Base-by-base conservation (phyloP, 2,329 filamentous ascomycete species). In the Beauveria medogensis region DNA sequence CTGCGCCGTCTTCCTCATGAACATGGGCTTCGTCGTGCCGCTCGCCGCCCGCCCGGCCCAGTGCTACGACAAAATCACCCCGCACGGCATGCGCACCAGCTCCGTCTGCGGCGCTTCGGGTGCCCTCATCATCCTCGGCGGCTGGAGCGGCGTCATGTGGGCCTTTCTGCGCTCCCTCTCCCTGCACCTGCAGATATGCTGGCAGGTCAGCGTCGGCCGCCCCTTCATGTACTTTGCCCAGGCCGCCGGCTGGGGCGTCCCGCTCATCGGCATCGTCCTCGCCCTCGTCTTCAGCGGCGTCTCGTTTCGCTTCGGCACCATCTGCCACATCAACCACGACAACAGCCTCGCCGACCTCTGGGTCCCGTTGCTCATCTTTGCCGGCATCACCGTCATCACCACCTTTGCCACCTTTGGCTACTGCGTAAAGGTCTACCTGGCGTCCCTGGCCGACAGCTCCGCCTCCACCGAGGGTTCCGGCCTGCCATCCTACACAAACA, bases 111-210 rank as follows among this genome's bases (percentile, higher is more conserved):
- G 92, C 5, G 88, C 92, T 63, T 96, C 92, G 0, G 94, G 94
- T 10, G 83, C 91, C 1, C 87, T 97, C 65, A 77, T 99, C 55
- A 82, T 97, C 55, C 83, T 92, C 34, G 94, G 94, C 58, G 94
- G 92, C 48, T 90, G 92, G 82, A 83, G 85, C 34, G 90, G 87
- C 51, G 85, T 91, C 37, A 86, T 96, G 73, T 99, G 94, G 93
- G 85, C 92, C 65, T 96, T 97, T 71, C 82, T 97, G 63, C 86
- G 94, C 64, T 90, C 93, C 0, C 77, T 97, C 40, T 96, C 92
- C 5, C 87, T 99, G 68, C 94, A 99, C 74, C 85, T 99, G 28
- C 94, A 97, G 74, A 97, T 99, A 65, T 97, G 92, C 78, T 99
- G 94, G 94, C 92, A 97, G 73, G 82, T 95, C 40, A 86, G 93